These are phyloP conservation scores for Fusarium staphyleae DNA, from an alignment of 2,329 filamentous ascomycete species.

Conservation along the genomic window DNA sequence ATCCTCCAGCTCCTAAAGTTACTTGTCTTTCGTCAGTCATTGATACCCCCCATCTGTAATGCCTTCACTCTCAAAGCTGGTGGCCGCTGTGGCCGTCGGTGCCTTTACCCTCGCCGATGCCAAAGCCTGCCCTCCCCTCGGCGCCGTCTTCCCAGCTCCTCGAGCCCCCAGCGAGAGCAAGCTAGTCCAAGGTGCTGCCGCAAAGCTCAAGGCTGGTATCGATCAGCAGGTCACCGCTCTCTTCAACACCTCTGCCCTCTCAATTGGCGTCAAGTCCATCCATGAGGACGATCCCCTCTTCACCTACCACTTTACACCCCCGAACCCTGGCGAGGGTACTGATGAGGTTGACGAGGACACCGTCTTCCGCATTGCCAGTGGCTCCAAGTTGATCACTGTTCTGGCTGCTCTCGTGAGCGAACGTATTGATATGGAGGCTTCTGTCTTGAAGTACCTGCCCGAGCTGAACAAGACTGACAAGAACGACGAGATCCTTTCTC, in stretches of 20 bases:
- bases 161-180: conserved; percentile 43
- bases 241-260: conserved; percentile 47
- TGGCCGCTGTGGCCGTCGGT: conserved; percentile 21
- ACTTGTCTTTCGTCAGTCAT: too few relatives aligned
- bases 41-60: conserved; percentile 5
- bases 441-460: conserved; percentile 55
- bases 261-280: conserved; percentile 52
- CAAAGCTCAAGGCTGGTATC: conserved; percentile 36
- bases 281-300: conserved; percentile 49
- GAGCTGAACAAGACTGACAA: conserved; percentile 41
- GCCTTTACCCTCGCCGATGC: conserved; percentile 35
- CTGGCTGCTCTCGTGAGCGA: conserved; percentile 44
- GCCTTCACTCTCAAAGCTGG: conserved; percentile 30
- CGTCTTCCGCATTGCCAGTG: conserved; percentile 46
- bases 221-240: conserved; percentile 34
- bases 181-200: conserved; percentile 41
- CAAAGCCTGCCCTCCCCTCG: conserved; percentile 53
- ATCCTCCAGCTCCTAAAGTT: neutral
- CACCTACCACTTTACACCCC: conserved; percentile 52
- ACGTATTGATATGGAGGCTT: conserved; percentile 49
- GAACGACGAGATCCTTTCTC: conserved; percentile 42
- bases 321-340: conserved; percentile 37
- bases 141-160: conserved; percentile 50
- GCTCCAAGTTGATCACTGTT: conserved; percentile 46
- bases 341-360: conserved; percentile 43